These are phyloP conservation scores for Acorus gramineus DNA, from an alignment of 106 monocot species.

Conservation along the genomic window DNA sequence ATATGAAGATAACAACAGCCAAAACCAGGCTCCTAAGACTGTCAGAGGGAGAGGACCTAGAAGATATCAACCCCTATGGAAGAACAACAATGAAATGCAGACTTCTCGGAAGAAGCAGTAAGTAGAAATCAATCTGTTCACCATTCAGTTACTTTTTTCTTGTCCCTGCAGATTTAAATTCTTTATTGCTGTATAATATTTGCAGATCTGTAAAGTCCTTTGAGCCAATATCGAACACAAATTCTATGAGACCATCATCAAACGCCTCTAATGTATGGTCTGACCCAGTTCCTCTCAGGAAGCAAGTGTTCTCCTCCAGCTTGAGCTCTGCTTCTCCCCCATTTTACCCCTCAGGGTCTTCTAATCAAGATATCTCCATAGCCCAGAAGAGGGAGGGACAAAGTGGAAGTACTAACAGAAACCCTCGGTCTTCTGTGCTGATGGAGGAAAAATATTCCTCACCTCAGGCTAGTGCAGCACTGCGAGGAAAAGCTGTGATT, in stretches of 20 bases:
- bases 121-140: conserved; percentile 13
- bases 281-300: conserved; percentile 32
- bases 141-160: not conserved
- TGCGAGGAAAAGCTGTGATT: conserved; percentile 35
- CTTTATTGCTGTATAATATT: conserved; percentile 6
- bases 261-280: conserved; percentile 27
- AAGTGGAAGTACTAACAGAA: conserved; percentile 20
- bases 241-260: conserved; percentile 16
- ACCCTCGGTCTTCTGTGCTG: conserved; percentile 21
- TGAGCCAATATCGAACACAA: conserved; percentile 19
- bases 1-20: conserved; percentile 13
- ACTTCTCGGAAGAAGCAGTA: conserved; percentile 50
- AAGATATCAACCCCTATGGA: conserved; percentile 54
- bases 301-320: conserved; percentile 58
- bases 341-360: conserved; percentile 86
- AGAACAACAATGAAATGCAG: conserved; percentile 25
- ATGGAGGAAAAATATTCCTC: conserved; percentile 14
- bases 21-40: conserved; percentile 28
- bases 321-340: conserved; percentile 94
- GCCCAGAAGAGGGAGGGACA: conserved; percentile 39
- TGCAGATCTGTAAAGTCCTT: conserved; percentile 28
- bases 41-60: conserved; percentile 79
- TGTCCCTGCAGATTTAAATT: not conserved
- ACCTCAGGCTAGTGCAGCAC: conserved; percentile 19
- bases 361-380: conserved; percentile 44